Conservation (phyloP, 1,284 basidiomycete species). For the Irpex sp. region DNA sequence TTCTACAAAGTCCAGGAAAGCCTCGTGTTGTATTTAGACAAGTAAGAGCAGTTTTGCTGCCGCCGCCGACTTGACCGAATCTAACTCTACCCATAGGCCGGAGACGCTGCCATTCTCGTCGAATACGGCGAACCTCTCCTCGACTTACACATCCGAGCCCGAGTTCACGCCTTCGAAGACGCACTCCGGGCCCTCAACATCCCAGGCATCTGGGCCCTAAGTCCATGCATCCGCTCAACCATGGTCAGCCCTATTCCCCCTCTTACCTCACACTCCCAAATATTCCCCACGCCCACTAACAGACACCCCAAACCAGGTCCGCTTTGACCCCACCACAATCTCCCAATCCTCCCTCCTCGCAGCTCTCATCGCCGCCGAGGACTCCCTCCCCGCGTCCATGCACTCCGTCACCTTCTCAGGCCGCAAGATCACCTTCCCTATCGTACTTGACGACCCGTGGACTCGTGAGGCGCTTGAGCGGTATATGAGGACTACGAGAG, state of each 20-base stretch:
- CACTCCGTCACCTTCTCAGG: constrained; percentile 33
- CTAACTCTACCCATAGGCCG: constrained; percentile 13
- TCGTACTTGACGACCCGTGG: constrained; percentile 60
- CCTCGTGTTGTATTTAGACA: constrained; percentile 40
- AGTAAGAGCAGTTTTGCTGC: constrained; percentile 19
- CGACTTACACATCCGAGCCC: constrained; percentile 45
- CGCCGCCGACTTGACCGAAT: too few species aligned
- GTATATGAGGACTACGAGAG: constrained; percentile 51
- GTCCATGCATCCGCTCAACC: constrained; percentile 53
- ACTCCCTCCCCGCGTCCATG: too few species aligned
- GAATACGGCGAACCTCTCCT: constrained; percentile 51
- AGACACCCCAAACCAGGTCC: constrained; percentile 29
- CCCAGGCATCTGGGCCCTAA: constrained; percentile 38
- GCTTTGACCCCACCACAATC: constrained; percentile 41
- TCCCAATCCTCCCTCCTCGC: constrained; percentile 36
- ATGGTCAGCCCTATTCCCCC: constrained; percentile 19
- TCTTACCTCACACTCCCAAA: too few species aligned
- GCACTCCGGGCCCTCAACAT: constrained; percentile 30
- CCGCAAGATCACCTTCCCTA: constrained; percentile 52
- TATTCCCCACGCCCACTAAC: too few species aligned
- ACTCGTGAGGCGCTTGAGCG: constrained; percentile 47
- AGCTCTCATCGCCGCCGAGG: constrained; percentile 32
- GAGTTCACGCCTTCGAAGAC: constrained; percentile 51
- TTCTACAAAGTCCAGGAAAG: neutral
- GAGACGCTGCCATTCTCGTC: constrained; percentile 52